Percentiles rank a stretch among this genome's conserved stretches.
Conservation (phyloP, 345 rosid species). For the Hirschfeldia incana region DNA sequence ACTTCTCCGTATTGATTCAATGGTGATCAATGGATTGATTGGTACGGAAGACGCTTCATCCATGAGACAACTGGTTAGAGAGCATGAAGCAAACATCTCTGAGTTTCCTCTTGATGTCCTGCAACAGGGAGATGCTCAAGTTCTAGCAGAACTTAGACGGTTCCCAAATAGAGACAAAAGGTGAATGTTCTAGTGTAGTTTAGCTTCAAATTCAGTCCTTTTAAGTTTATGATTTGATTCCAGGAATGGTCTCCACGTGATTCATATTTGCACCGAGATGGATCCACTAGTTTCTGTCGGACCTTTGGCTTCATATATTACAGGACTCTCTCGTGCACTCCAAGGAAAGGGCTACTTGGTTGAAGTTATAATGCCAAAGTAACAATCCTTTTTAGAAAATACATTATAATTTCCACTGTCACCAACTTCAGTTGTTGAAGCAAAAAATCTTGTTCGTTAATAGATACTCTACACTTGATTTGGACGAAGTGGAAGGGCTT, state of each 20-base stretch:
- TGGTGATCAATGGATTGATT: constrained; percentile 66
- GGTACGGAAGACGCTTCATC: constrained; percentile 58
- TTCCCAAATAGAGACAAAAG: constrained; percentile 53
- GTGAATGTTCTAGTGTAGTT: constrained; percentile 37
- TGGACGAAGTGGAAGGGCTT: constrained; percentile 62
- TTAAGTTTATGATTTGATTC: constrained; percentile 3
- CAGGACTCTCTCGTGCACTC: constrained; percentile 59
- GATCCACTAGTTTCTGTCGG: constrained; percentile 68
- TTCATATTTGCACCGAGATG: constrained; percentile 91
- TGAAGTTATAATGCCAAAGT: constrained; percentile 90
- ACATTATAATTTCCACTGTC: not conserved
- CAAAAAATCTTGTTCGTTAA: constrained; percentile 7
- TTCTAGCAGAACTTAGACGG: constrained; percentile 59
- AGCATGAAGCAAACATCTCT: constrained; percentile 47
- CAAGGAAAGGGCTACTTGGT: constrained; percentile 71
- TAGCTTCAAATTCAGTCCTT: not conserved
- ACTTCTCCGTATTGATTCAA: constrained; percentile 71
- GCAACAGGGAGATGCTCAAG: constrained; percentile 55
- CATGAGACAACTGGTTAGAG: constrained; percentile 56
- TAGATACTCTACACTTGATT: constrained; percentile 64
- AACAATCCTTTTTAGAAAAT: constrained; percentile 5
- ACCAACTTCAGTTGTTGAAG: not conserved
- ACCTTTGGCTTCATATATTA: constrained; percentile 69
- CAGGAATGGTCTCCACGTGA: constrained; percentile 68
- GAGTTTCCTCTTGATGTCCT: constrained; percentile 48